Conservation (phyloP, 345 rosid genomes). For the Gossypium stocksii region DNA sequence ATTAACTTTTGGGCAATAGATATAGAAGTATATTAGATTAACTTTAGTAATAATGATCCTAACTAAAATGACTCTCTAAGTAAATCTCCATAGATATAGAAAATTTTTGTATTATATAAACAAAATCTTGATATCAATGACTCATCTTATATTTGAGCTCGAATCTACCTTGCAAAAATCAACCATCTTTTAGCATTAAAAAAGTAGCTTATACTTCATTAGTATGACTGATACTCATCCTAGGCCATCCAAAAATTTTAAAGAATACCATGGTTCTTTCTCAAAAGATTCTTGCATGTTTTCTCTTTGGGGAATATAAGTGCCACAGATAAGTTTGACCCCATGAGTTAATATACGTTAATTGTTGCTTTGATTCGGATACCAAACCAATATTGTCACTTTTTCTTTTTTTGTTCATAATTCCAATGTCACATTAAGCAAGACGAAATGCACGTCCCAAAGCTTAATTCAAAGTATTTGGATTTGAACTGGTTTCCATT, state of each 20-base stretch:
- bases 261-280: background rate
- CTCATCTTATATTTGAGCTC: too few species aligned
- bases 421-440: background rate
- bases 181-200: background rate
- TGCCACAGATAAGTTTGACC: background rate
- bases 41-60: too few species aligned
- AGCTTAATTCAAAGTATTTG: background rate
- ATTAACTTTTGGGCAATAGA: too few species aligned
- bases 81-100: too few species aligned
- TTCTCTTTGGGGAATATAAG: background rate
- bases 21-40: too few species aligned
- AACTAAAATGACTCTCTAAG: too few species aligned
- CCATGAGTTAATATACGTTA: background rate
- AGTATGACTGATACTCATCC: background rate
- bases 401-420: too few species aligned
- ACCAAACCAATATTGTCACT: too few species aligned
- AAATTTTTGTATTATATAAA: too few species aligned
- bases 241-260: background rate
- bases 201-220: background rate
- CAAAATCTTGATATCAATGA: too few species aligned
- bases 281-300: background rate
- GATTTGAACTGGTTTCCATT: background rate
- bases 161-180: too few species aligned
- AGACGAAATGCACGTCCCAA: too few species aligned
- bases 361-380: conserved; percentile 7